Evolutionary conservation across 2,329 filamentous ascomycete species (phyloP), one percentile per base, ranked within the genome.

Genomic region (Ambrosiella xylebori): DNA sequence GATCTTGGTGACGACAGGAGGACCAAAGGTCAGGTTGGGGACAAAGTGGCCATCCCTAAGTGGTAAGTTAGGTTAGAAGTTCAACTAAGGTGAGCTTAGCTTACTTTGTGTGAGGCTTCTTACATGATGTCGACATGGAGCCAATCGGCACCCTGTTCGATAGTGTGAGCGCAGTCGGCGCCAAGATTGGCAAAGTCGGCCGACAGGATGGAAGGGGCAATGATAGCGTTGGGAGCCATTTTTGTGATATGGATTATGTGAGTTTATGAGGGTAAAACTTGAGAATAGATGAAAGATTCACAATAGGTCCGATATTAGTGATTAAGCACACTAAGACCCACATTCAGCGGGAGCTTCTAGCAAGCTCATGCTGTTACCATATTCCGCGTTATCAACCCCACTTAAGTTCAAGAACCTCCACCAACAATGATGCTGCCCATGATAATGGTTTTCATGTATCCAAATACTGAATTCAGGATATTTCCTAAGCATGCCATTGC

Each of bases 31-130:
- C 71, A 98, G 89, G 74, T 98, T 98, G 56, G 93, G 93, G 47
- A 98, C 93, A 68, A 98, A 98, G 70, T 98, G 93, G 59, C 93
- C 93, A 70, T 98, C 93, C 91, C 94, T 89, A 64, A 27, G 9
- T 17, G 27, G 3, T 19, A n/a, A 27, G 44, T 58, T 54, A 58
- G 50, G 52, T 61, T 38, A 11, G 8, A 47, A 5, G 27, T 27
- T 41, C 39, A 50, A 35, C 36, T 13, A 8, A 47, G n/a, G n/a
- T 13, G 44, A 13, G 44, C 7, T 47, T 47, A 11, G 54, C 13
- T 15, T 50, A 17, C 2, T n/a, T 37, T 8, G 12, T 15, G 5
- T 41, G 36, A 38, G 38, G 44, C 27, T 36, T 63, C 72, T 63
- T 72, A 81, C 81, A 84, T 90, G 69, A 96, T 96, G 71, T 97